Evolutionary conservation across 495 filamentous ascomycete genomes (phyloP).

Genomic region (Aspergillus sparsus): DNA sequence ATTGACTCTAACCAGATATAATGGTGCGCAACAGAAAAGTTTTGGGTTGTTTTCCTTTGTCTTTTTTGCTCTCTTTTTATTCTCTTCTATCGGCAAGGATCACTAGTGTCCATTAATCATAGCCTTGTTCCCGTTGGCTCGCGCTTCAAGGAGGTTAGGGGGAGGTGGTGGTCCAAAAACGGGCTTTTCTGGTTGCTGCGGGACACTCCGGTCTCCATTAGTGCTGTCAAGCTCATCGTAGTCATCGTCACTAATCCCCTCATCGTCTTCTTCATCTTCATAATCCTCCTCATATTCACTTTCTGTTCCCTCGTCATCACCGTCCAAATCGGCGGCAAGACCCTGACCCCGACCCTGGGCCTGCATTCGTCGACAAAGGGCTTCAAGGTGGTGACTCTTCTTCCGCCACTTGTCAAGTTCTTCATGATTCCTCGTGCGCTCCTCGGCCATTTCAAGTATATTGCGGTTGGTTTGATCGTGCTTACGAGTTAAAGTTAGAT

Average conservation of each 20-base stretch:
- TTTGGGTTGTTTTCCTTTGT: neutral
- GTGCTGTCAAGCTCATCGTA: constrained; percentile 67
- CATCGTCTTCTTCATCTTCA: constrained; percentile 77
- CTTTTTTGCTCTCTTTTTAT: neutral
- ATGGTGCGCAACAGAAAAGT: constrained; percentile 8
- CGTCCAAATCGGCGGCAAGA: constrained; percentile 59
- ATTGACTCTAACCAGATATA: constrained; percentile 1
- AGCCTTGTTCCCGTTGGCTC: constrained; percentile 46
- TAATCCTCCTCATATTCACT: constrained; percentile 71
- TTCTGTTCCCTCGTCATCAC: constrained; percentile 70
- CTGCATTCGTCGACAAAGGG: constrained; percentile 92
- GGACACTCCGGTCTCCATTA: constrained; percentile 33
- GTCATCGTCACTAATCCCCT: constrained; percentile 63
- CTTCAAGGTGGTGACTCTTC: constrained; percentile 90
- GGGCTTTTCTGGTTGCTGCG: constrained; percentile 49
- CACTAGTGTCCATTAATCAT: constrained; percentile 51
- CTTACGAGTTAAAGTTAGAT: constrained; percentile 85
- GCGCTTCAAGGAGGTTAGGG: constrained; percentile 48
- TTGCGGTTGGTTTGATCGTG: constrained; percentile 92
- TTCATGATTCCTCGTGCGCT: constrained; percentile 77
- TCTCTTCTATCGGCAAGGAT: constrained; percentile 1
- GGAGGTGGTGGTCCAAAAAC: constrained; percentile 59
- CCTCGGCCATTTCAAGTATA: constrained; percentile 97
- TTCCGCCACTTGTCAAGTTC: constrained; percentile 80
- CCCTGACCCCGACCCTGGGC: constrained; percentile 76